Conservation (phyloP, 176 grass and related monocot genomes). For the Areca catechu region DNA sequence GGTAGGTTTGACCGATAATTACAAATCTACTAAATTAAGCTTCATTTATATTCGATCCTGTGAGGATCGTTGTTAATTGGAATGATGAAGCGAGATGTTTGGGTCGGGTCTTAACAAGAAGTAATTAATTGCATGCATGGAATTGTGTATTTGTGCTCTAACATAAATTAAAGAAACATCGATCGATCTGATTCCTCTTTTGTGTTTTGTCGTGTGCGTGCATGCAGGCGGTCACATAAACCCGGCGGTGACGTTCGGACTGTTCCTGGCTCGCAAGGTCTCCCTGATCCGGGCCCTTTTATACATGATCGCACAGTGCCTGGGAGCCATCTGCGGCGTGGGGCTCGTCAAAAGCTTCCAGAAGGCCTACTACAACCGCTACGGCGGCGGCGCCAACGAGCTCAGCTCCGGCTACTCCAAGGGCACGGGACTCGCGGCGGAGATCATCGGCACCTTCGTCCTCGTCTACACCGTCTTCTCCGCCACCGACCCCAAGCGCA, state of each 20-base stretch:
- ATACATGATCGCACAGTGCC: conserved; percentile 83
- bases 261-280: conserved; percentile 90
- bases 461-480: conserved; percentile 99
- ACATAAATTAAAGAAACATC: too few relatives aligned
- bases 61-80: too few relatives aligned
- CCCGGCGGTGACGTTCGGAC: conserved; percentile 80
- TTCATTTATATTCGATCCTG: too few relatives aligned
- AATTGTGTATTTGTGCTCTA: too few relatives aligned
- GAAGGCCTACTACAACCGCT: conserved; percentile 49
- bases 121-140: too few relatives aligned
- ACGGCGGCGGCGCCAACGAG: conserved; percentile 85
- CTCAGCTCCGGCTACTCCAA: conserved; percentile 49
- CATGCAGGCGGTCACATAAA: too few relatives aligned
- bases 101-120: too few relatives aligned
- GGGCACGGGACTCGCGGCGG: conserved; percentile 66
- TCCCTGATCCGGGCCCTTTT: conserved; percentile 71
- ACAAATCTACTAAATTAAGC: too few relatives aligned
- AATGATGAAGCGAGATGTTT: too few relatives aligned
- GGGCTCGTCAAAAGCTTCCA: conserved; percentile 90
- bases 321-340: conserved; percentile 83
- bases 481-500: conserved; percentile 98
- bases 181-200: too few relatives aligned
- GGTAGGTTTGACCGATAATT: too few relatives aligned
- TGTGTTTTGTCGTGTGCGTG: too few relatives aligned
- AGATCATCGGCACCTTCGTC: conserved; percentile 93